Evolutionary conservation across 345 rosid species (phyloP).

Genomic region (Eucalyptus cloeziana): DNA sequence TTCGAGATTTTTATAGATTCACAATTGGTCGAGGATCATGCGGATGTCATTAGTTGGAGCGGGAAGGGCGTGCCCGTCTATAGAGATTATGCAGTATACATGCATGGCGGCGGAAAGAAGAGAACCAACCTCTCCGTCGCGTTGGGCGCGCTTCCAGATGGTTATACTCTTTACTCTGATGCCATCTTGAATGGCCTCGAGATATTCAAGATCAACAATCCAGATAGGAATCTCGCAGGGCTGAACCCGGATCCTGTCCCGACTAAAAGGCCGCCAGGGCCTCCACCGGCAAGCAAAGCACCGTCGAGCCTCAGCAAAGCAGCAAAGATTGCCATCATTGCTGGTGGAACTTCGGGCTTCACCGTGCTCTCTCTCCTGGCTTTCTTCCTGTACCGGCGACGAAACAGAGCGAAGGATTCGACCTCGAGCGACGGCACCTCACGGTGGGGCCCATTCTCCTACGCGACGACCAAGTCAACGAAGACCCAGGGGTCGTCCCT

Average conservation of each 20-base stretch:
- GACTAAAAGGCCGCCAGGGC: too few relatives aligned
- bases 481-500: slow-evolving; percentile 10
- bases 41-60: not conserved
- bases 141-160: not conserved
- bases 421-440: not conserved
- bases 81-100: slow-evolving; percentile 2
- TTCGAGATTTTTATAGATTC: slow-evolving; percentile 11
- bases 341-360: not conserved
- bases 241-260: not conserved
- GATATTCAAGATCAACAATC: slow-evolving; percentile 11
- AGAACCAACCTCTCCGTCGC: not conserved
- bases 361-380: not conserved
- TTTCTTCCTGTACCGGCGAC: not conserved
- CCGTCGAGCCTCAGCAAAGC: not conserved
- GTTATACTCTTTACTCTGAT: not conserved
- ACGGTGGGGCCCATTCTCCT: not conserved
- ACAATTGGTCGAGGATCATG: not conserved
- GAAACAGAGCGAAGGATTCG: not conserved
- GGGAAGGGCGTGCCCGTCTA: slow-evolving; percentile 12
- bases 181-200: slow-evolving; percentile 28
- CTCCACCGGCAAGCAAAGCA: not conserved
- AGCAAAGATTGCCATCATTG: not conserved
- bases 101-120: not conserved
- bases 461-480: slow-evolving; percentile 3
- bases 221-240: slow-evolving; percentile 3